Evolutionary conservation across 1,139 yeast species (phyloP).

Genomic region (Blastobotrys arbuscula): DNA sequence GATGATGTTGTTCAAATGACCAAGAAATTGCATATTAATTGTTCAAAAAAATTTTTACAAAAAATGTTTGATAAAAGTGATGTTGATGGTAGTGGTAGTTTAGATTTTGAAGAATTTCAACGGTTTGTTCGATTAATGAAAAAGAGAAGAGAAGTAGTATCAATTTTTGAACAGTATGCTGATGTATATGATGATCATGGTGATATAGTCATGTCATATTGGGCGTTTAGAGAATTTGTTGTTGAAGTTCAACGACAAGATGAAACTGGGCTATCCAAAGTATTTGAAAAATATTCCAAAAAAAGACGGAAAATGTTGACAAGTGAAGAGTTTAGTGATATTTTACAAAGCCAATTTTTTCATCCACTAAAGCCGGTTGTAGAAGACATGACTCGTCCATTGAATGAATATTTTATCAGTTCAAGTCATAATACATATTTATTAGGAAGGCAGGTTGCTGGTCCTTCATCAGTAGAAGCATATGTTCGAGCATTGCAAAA

Average conservation of each 20-base stretch:
- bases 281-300: conserved; percentile 45
- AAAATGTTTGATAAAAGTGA: conserved; percentile 48
- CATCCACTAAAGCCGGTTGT: conserved; percentile 30
- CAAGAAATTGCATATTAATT: conserved; percentile 61
- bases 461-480: conserved; percentile 86
- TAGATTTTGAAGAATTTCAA: conserved; percentile 69
- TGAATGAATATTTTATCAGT: conserved; percentile 81
- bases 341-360: conserved; percentile 46
- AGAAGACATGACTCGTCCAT: conserved; percentile 58
- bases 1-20: conserved; percentile 65
- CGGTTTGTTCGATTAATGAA: conserved; percentile 54
- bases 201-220: conserved; percentile 28
- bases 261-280: conserved; percentile 30
- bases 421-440: conserved; percentile 94
- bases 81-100: conserved; percentile 38
- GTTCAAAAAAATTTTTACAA: conserved; percentile 40
- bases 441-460: conserved; percentile 84
- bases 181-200: conserved; percentile 13
- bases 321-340: conserved; percentile 48
- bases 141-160: conserved; percentile 46
- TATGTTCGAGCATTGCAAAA: conserved; percentile 83
- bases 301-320: conserved; percentile 30
- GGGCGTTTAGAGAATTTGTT: conserved; percentile 46
- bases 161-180: conserved; percentile 36
- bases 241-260: conserved; percentile 47